Evolutionary conservation across 148 eudicot species (phyloP).

Genomic region (Polygonum aviculare): DNA sequence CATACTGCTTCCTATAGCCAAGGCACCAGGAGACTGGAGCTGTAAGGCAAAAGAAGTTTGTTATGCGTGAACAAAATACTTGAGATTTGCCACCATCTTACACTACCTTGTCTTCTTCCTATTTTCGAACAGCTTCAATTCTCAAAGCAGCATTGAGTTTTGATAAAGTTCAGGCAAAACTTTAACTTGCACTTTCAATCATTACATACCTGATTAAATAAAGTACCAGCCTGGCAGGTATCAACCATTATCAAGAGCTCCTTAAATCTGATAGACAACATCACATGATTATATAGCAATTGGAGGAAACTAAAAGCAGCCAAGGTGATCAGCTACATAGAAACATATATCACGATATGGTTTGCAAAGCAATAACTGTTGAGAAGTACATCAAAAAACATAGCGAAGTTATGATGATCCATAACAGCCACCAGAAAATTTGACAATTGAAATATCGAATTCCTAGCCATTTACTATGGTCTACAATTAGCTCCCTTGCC

Average conservation of each 20-base stretch:
- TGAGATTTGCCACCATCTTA: not conserved
- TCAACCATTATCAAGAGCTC: conserved; percentile 98
- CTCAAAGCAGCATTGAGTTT: not conserved
- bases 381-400: not conserved
- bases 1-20: conserved; percentile 97
- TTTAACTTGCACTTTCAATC: not conserved
- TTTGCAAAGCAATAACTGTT: not conserved
- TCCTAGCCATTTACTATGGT: not conserved
- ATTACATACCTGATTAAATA: conserved; percentile 77
- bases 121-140: not conserved
- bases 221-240: conserved; percentile 98
- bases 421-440: conserved; percentile 4
- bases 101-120: not conserved
- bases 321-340: not conserved
- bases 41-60: conserved; percentile 22
- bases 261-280: conserved; percentile 63
- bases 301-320: conserved; percentile 1
- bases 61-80: not conserved
- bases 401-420: not conserved
- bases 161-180: not conserved
- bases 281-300: not conserved
- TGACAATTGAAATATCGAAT: not conserved
- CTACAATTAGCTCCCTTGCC: not conserved
- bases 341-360: not conserved
- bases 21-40: conserved; percentile 96